Conservation (phyloP, 2,329 filamentous ascomycete genomes). For the Stromatinia cepivora region DNA sequence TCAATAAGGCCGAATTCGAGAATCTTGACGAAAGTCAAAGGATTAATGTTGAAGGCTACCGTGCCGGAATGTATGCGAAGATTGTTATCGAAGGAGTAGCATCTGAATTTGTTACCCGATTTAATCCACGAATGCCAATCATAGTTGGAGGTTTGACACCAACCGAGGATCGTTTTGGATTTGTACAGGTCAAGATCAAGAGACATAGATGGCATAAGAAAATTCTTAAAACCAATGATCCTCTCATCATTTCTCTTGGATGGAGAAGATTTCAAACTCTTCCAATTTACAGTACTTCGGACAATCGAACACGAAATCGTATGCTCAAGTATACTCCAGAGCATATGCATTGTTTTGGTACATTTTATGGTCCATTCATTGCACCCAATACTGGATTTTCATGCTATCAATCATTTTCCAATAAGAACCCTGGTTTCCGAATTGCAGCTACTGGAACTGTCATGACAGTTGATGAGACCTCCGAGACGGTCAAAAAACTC, state of each 20-base stretch:
- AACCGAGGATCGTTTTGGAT: constrained; percentile 94
- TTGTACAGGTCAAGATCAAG: constrained; percentile 94
- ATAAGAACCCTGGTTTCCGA: constrained; percentile 84
- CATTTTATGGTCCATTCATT: constrained; percentile 91
- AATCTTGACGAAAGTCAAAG: constrained; percentile 82
- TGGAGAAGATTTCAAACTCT: constrained; percentile 94
- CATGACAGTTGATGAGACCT: constrained; percentile 88
- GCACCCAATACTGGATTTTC: constrained; percentile 96
- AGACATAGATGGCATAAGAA: constrained; percentile 98
- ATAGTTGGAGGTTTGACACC: constrained; percentile 88
- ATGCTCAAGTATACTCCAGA: constrained; percentile 99
- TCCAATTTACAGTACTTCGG: constrained; percentile 92
- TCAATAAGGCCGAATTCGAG: constrained; percentile 94
- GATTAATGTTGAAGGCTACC: constrained; percentile 82
- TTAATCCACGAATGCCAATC: constrained; percentile 79
- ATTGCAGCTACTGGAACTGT: constrained; percentile 94
- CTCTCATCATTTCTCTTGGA: constrained; percentile 92
- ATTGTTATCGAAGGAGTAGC: constrained; percentile 88
- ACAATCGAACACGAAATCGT: constrained; percentile 87
- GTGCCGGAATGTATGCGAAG: constrained; percentile 89
- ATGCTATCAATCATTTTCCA: constrained; percentile 85
- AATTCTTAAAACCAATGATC: constrained; percentile 97
- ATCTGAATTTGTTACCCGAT: constrained; percentile 82
- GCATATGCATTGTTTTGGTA: constrained; percentile 98
- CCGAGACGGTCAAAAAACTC: constrained; percentile 98